Percentiles rank a stretch among this genome's conserved stretches.
These are phyloP conservation scores for Musa troglodytarum DNA, from an alignment of 176 grass and related monocot species.

Conservation along the genomic window DNA sequence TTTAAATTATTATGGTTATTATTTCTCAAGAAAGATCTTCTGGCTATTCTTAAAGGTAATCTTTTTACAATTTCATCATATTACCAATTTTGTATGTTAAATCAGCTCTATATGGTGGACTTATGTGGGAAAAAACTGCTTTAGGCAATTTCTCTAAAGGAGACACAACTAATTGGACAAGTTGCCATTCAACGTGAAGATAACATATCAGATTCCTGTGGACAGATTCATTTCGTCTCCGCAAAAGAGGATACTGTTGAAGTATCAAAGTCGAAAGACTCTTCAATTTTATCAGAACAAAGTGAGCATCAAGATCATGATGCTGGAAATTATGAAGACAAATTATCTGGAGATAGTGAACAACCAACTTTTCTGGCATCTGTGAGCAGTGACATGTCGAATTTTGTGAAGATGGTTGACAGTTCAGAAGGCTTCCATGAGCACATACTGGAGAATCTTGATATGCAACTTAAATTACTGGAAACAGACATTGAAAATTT, in stretches of 20 bases:
- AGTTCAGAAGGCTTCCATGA: constrained; percentile 25
- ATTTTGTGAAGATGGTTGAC: constrained; percentile 11
- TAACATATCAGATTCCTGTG: constrained; percentile 13
- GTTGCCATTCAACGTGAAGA: constrained; percentile 31
- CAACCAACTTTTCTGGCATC: constrained; percentile 18
- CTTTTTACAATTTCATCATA: background rate
- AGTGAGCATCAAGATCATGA: constrained; percentile 12
- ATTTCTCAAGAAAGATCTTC: background rate
- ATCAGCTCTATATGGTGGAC: background rate
- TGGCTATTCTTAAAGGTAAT: background rate
- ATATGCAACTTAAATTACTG: constrained; percentile 45
- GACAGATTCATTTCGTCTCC: constrained; percentile 18
- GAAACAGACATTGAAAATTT: constrained; percentile 60
- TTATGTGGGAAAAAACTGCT: background rate
- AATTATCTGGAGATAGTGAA: background rate
- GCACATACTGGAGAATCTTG: constrained; percentile 49
- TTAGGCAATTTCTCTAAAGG: constrained; percentile 79
- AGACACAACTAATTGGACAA: constrained; percentile 75
- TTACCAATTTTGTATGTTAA: background rate
- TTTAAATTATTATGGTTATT: background rate
- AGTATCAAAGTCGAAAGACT: constrained; percentile 17
- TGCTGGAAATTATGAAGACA: constrained; percentile 7
- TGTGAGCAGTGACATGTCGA: constrained; percentile 14
- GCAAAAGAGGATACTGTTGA: constrained; percentile 30
- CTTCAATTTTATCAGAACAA: constrained; percentile 1